Percentiles rank a stretch among this genome's conserved stretches.
Evolutionary conservation across 495 filamentous ascomycete genomes (phyloP).

Genomic region (Xylaria bambusicola): DNA sequence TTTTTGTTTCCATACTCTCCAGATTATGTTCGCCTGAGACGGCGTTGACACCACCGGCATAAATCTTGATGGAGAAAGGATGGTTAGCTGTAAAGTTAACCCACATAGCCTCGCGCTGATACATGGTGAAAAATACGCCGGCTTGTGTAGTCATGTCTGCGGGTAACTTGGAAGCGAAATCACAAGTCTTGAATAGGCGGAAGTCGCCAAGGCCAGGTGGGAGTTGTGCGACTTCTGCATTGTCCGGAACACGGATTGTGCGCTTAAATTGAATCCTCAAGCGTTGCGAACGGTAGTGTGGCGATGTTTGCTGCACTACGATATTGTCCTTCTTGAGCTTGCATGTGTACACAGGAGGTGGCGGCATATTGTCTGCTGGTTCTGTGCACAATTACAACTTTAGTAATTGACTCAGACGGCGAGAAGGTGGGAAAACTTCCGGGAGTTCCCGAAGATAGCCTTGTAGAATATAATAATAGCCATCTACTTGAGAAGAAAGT

Average conservation of each 20-base stretch:
- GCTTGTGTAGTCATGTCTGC: conserved; percentile 38
- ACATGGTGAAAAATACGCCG: conserved; percentile 49
- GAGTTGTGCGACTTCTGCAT: conserved; percentile 33
- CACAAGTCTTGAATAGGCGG: conserved; percentile 40
- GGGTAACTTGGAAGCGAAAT: conserved; percentile 36
- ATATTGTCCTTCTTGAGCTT: too few relatives aligned
- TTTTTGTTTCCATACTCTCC: conserved; percentile 29
- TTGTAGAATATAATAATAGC: too few relatives aligned
- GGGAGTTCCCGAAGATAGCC: too few relatives aligned
- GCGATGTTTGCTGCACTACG: too few relatives aligned
- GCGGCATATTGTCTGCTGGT: too few relatives aligned
- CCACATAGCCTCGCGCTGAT: conserved; percentile 52
- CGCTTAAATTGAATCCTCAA: conserved; percentile 38
- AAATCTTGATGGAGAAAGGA: conserved; percentile 48
- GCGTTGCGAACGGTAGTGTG: too few relatives aligned
- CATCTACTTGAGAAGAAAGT: too few relatives aligned
- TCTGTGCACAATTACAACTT: too few relatives aligned
- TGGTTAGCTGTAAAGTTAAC: conserved; percentile 34
- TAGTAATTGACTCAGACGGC: too few relatives aligned
- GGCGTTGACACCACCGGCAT: conserved; percentile 50
- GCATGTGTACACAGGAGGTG: too few relatives aligned
- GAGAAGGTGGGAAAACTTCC: too few relatives aligned
- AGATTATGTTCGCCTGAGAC: conserved; percentile 43
- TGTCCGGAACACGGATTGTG: conserved; percentile 50
- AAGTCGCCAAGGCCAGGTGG: conserved; percentile 43